A percentile compares a stretch with the other conserved stretches of the same genome.
These are phyloP conservation scores for Castanopsis chinensis DNA, from an alignment of 306 rosid genomes.

Conservation along the genomic window DNA sequence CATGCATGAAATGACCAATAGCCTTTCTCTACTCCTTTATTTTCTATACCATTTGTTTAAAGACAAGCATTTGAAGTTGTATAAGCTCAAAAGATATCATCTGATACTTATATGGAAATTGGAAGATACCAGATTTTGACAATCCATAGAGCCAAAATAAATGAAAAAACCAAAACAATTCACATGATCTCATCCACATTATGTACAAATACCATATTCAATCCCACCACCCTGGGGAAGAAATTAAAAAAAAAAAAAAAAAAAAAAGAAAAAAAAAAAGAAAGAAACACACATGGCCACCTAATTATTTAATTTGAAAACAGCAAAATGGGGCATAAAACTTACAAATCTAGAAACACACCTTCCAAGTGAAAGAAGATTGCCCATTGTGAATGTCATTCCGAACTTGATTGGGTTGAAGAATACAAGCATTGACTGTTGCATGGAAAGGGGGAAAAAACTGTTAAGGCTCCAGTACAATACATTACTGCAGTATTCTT, in stretches of 20 bases:
- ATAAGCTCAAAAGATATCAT: neutral
- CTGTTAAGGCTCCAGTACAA: too few species aligned
- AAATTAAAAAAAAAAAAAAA: too few species aligned
- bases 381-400: constrained; percentile 86
- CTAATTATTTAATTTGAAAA: constrained; percentile 5
- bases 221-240: neutral
- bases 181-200: neutral
- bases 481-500: too few species aligned
- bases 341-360: constrained; percentile 24
- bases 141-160: neutral
- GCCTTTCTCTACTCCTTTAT: neutral
- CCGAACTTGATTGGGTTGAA: constrained; percentile 91
- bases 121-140: neutral
- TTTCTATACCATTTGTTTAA: neutral
- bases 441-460: constrained; percentile 22
- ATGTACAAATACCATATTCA: neutral
- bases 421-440: constrained; percentile 94
- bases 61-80: neutral
- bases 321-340: constrained; percentile 3
- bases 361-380: constrained; percentile 95
- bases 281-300: neutral
- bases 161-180: neutral
- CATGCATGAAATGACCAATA: neutral
- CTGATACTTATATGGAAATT: neutral
- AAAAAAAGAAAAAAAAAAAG: neutral